phyloP scores from a whole-genome alignment of 208 protist species.

The Acanthamoeba healyi region DNA sequence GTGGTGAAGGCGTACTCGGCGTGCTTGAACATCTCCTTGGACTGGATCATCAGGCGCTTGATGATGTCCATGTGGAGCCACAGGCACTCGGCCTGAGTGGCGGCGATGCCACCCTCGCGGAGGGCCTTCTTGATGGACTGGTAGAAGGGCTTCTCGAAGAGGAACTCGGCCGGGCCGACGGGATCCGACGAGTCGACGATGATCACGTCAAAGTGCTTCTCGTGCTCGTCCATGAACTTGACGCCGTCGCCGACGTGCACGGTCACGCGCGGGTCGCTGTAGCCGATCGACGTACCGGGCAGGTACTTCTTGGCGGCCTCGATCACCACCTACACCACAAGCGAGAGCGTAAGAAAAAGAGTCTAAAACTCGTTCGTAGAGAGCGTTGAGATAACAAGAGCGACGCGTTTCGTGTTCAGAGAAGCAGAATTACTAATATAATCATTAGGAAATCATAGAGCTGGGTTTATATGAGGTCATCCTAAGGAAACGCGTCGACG shows the following conservation, averaged over 20 bases:
- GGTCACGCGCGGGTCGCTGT: conserved; percentile 84
- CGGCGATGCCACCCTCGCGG: conserved; percentile 85
- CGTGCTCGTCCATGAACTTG: conserved; percentile 86
- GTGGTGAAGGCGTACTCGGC: conserved; percentile 86
- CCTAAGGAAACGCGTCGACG: background rate
- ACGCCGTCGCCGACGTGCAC: conserved; percentile 88
- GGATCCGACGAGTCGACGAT: conserved; percentile 91
- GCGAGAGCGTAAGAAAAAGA: background rate
- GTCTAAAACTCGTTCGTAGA: background rate
- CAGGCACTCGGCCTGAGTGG: conserved; percentile 87
- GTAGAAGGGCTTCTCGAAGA: conserved; percentile 88
- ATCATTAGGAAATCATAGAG: background rate
- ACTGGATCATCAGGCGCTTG: conserved; percentile 63
- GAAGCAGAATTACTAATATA: background rate
- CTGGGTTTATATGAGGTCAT: conserved; percentile 16
- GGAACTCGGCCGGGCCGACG: conserved; percentile 87
- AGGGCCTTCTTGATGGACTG: conserved; percentile 84
- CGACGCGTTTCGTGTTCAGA: background rate
- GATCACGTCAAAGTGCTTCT: conserved; percentile 89
- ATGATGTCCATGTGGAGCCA: conserved; percentile 88
- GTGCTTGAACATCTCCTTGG: conserved; percentile 79
- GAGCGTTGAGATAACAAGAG: background rate
- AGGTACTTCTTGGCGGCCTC: conserved; percentile 86
- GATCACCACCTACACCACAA: conserved; percentile 81
- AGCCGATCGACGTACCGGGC: conserved; percentile 78